A percentile compares a stretch with the other conserved stretches of the same genome.
These are phyloP conservation scores for Lichtheimia corymbifera DNA, from an alignment of 371 early-diverging fungal genomes.

Conservation along the genomic window DNA sequence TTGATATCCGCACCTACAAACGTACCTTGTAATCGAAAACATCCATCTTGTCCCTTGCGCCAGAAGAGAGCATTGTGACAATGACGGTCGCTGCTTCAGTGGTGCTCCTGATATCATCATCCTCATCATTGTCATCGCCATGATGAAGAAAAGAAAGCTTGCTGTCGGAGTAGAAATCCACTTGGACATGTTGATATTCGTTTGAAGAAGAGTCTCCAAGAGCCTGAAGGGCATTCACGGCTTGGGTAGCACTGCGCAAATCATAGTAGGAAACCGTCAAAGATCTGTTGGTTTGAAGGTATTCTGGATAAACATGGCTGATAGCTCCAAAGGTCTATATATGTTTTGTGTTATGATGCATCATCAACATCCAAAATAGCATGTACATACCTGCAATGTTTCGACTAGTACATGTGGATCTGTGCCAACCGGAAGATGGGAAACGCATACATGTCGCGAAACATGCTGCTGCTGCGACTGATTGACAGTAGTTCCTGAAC, in stretches of 20 bases:
- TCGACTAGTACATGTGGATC: background rate
- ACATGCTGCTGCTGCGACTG: no score
- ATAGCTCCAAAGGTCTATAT: constrained; percentile 11
- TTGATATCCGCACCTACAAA: no score
- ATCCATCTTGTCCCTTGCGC: background rate
- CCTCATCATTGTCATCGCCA: background rate
- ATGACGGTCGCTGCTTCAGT: background rate
- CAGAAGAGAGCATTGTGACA: constrained; percentile 1
- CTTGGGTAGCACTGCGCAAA: constrained; percentile 1
- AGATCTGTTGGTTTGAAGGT: background rate
- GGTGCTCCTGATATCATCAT: background rate
- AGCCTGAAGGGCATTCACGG: background rate
- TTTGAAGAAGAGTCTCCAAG: background rate
- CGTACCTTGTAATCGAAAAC: constrained; percentile 13
- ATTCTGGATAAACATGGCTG: constrained; percentile 9
- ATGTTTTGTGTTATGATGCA: background rate
- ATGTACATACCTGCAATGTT: background rate
- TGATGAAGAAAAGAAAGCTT: background rate
- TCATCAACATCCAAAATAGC: background rate
- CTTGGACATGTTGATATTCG: constrained; percentile 1
- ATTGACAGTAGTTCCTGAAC: no score
- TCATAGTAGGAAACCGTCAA: constrained; percentile 12
- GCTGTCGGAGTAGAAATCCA: background rate
- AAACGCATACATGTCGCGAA: no score
- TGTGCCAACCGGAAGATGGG: background rate